These are phyloP conservation scores for Haplosporangium gracile DNA, from an alignment of 192 early-diverging fungal species.

Conservation along the genomic window DNA sequence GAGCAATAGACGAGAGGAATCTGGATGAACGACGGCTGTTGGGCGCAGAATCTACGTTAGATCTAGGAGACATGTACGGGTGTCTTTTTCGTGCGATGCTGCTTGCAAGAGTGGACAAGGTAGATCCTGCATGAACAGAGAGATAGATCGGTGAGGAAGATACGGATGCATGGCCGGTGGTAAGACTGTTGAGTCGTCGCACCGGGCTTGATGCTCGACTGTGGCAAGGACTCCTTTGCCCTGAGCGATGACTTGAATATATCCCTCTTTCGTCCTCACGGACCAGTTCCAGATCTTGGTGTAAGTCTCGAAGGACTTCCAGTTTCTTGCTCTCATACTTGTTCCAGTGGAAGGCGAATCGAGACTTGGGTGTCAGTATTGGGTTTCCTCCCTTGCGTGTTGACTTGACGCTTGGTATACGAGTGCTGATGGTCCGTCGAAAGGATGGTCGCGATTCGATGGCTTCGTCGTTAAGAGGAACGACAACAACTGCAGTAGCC, in stretches of 20 bases:
- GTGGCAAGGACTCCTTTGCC: neutral
- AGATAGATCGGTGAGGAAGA: neutral
- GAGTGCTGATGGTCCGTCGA: neutral
- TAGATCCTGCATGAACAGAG: neutral
- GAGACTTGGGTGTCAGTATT: neutral
- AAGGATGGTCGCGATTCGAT: neutral
- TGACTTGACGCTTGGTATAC: neutral
- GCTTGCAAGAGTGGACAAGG: neutral
- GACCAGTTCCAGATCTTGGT: neutral
- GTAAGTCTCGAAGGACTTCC: neutral
- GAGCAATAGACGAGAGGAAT: neutral
- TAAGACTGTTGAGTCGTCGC: neutral
- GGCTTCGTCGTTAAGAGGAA: neutral
- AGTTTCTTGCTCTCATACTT: neutral
- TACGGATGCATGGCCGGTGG: no score
- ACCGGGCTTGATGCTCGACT: neutral
- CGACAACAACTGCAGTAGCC: neutral
- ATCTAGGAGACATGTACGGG: neutral
- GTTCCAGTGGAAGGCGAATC: neutral
- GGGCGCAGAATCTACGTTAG: neutral
- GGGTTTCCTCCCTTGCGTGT: neutral
- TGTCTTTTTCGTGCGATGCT: neutral
- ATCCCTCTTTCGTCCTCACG: neutral
- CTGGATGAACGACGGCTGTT: neutral
- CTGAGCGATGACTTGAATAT: neutral